Evolutionary conservation across 2,329 filamentous ascomycete genomes (phyloP), one percentile per base, ranked within the genome.

Genomic region (Aspergillus arachidicola): DNA sequence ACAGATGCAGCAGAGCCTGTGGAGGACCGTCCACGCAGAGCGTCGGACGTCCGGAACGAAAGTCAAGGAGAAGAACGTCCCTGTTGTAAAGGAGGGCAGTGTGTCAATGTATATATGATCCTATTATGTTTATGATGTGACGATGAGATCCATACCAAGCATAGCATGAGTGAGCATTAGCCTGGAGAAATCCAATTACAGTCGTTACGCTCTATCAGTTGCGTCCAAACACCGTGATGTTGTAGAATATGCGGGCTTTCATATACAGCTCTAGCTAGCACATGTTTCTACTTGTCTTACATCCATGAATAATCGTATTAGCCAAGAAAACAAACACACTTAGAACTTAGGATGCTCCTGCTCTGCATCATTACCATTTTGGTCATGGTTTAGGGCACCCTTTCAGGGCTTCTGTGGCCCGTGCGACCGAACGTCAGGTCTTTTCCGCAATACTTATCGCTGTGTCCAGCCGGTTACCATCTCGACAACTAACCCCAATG

Each of bases 321-420:
- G 9, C 16, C 38, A 41, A 41, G 16, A 41, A n/a, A 19, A n/a
- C 7, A n/a, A 9, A 41, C 38, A n/a, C 7, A n/a, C 7, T n/a
- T 19, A 19, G 6, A 28, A 16, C 12, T 26, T 4, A 28, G 28
- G 14, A 32, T 28, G 6, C 11, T 46, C 10, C 26, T n/a, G 48
- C 12, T 51, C 36, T 19, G 26, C 21, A 4, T 41, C 28, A 48
- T 32, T 51, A 14, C 23, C 54, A 21, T 46, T 30, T 54, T 41
- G 50, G 45, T 41, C 38, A 14, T 32, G 38, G 59, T 11, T 66
- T 70, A 71, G 69, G 70, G 68, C 72, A 69, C 58, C 16, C 11
- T 60, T 59, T 51, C 50, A 74, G 70, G 72, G 72, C 68, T 70
- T 66, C 34, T 10, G 38, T 69, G 73, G 73, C 64, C 73, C 73